Conservation (phyloP, 2,329 filamentous ascomycete species). For the Aspergillus ruber region DNA sequence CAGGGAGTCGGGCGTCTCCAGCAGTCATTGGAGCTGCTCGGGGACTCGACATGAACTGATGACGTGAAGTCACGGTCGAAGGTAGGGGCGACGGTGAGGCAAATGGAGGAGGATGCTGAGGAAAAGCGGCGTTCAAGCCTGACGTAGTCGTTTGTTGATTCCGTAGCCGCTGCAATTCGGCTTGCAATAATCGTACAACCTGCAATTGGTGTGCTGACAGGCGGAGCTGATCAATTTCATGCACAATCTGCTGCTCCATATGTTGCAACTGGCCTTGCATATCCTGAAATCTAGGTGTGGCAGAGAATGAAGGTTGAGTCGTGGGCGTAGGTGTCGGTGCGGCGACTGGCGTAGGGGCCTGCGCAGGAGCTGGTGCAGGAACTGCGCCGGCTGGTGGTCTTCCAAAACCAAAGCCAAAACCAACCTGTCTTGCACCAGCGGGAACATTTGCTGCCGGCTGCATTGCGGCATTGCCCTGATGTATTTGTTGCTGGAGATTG, state of each 20-base stretch:
- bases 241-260: constrained; percentile 62
- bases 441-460: constrained; percentile 27
- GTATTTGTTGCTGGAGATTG: constrained; percentile 59
- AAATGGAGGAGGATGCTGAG: constrained; percentile 7
- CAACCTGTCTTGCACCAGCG: constrained; percentile 31
- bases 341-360: constrained; percentile 6
- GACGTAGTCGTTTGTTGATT: constrained; percentile 35
- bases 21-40: constrained; percentile 27
- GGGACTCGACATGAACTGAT: constrained; percentile 24
- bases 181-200: constrained; percentile 60
- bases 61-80: constrained; percentile 16
- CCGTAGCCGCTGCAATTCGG: constrained; percentile 62
- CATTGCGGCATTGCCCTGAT: constrained; percentile 42
- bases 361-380: constrained; percentile 1
- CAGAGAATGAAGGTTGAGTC: neutral
- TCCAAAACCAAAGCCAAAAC: constrained; percentile 38
- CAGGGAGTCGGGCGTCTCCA: constrained; percentile 44
- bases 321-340: constrained; percentile 10
- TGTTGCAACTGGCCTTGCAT: constrained; percentile 58
- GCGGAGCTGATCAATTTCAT: constrained; percentile 59
- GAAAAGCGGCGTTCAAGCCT: constrained; percentile 3
- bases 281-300: constrained; percentile 13
- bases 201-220: constrained; percentile 61
- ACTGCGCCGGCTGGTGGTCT: constrained; percentile 21
- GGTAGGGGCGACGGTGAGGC: constrained; percentile 13